phyloP scores from a whole-genome alignment of 768 basidiomycete species.

The Leccinum variicolor region DNA sequence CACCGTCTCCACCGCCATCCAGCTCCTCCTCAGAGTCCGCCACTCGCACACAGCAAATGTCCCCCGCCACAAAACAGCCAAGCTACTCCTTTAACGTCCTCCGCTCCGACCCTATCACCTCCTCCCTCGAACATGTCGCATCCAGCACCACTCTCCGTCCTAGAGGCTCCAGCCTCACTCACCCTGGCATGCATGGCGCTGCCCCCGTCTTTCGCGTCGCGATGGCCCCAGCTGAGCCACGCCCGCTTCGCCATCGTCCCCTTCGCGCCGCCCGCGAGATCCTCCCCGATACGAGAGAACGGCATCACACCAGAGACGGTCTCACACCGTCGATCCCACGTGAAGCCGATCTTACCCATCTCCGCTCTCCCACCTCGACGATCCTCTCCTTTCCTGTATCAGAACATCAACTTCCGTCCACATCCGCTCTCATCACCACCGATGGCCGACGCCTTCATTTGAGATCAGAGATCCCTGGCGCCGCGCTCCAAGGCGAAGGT shows the following conservation, averaged over 20 bases:
- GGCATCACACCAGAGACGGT: conserved; percentile 22
- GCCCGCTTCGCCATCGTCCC: conserved; percentile 15
- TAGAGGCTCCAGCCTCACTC: conserved; percentile 17
- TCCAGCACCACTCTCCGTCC: conserved; percentile 40
- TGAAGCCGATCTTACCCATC: conserved; percentile 28
- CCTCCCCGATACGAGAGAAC: conserved; percentile 23
- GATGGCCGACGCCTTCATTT: conserved; percentile 31
- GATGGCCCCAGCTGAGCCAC: conserved; percentile 21
- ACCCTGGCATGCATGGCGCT: conserved; percentile 31
- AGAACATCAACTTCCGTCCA: conserved; percentile 22
- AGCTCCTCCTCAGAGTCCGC: conserved; percentile 29
- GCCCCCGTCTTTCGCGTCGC: conserved; percentile 39
- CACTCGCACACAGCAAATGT: conserved; percentile 12
- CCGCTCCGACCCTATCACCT: conserved; percentile 38
- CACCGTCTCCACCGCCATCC: conserved; percentile 25
- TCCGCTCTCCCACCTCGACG: conserved; percentile 30
- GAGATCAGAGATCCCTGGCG: conserved; percentile 27
- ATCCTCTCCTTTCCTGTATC: conserved; percentile 34
- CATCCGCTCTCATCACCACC: conserved; percentile 25
- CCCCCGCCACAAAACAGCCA: conserved; percentile 14
- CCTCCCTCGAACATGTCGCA: conserved; percentile 43
- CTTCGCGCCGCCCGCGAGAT: conserved; percentile 23
- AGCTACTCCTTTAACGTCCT: conserved; percentile 44
- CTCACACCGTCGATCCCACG: conserved; percentile 28
- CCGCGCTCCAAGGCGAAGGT: conserved; percentile 28